Percentiles rank a stretch among this genome's conserved stretches.
phyloP scores from a whole-genome alignment of 805 yeast species.

The Candida morakotiae region DNA sequence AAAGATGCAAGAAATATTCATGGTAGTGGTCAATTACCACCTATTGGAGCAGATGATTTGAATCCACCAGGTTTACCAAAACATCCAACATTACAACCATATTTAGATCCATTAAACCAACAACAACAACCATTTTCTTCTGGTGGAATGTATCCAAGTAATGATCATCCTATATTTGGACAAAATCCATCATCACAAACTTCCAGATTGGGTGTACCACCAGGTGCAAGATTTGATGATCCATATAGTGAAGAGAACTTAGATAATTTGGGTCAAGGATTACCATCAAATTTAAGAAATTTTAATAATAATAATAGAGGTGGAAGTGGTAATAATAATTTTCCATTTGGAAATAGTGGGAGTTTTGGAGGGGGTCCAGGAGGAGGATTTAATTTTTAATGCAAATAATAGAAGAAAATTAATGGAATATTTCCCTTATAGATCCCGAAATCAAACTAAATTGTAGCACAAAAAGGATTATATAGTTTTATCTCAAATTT shows the following conservation, averaged over 20 bases:
- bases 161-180: conserved; percentile 49
- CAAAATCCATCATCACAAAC: conserved; percentile 17
- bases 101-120: conserved; percentile 34
- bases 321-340: not conserved
- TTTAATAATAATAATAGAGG: conserved; percentile 13
- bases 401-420: not conserved
- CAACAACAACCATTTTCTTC: not conserved
- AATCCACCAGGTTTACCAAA: conserved; percentile 42
- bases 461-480: not conserved
- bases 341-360: conserved; percentile 1
- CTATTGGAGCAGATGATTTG: conserved; percentile 49
- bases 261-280: conserved; percentile 41
- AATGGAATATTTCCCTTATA: not conserved
- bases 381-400: conserved; percentile 2
- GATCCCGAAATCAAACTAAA: not conserved
- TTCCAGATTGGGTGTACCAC: conserved; percentile 33
- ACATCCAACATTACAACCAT: conserved; percentile 42
- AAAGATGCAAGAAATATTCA: conserved; percentile 5
- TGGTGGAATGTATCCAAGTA: conserved; percentile 44
- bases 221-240: conserved; percentile 51
- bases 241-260: conserved; percentile 44
- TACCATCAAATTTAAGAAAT: conserved; percentile 37
- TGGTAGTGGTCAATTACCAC: conserved; percentile 12
- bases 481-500: no score
- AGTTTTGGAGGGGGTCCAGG: conserved; percentile 13